phyloP scores from a whole-genome alignment of 169 alveolate species.

The Eimeria praecox region DNA sequence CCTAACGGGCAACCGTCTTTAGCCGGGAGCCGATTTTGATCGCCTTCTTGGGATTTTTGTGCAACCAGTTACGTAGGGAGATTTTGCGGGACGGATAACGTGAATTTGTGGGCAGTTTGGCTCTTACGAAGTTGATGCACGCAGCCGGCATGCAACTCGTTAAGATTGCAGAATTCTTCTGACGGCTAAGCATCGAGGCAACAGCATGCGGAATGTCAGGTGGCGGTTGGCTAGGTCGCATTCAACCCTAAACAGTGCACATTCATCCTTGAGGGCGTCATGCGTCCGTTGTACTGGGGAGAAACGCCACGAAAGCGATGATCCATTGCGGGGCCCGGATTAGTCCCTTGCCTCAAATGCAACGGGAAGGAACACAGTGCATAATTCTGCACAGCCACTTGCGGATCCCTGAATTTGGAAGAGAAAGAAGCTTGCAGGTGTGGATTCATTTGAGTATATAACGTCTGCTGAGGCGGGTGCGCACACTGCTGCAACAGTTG shows the following conservation, averaged over 20 bases:
- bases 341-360: not conserved
- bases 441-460: not conserved
- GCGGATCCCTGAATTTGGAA: slow-evolving; percentile 28
- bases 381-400: slow-evolving; percentile 44
- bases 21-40: not conserved
- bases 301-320: slow-evolving; percentile 40
- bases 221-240: slow-evolving; percentile 28
- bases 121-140: not conserved
- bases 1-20: not conserved
- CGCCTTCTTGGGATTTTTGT: not conserved
- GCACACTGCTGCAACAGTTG: slow-evolving; percentile 49
- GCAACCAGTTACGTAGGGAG: not conserved
- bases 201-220: not conserved
- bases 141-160: not conserved
- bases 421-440: slow-evolving; percentile 52
- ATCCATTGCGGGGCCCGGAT: not conserved
- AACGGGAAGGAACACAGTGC: slow-evolving; percentile 41
- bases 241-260: slow-evolving; percentile 22
- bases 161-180: not conserved
- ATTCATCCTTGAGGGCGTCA: slow-evolving; percentile 24
- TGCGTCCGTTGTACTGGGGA: slow-evolving; percentile 44
- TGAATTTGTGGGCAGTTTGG: not conserved
- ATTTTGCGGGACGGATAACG: not conserved
- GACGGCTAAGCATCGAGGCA: not conserved
- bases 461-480: slow-evolving; percentile 39